Evolutionary conservation across 306 rosid species (phyloP).

Genomic region (Boehmeria nivea): DNA sequence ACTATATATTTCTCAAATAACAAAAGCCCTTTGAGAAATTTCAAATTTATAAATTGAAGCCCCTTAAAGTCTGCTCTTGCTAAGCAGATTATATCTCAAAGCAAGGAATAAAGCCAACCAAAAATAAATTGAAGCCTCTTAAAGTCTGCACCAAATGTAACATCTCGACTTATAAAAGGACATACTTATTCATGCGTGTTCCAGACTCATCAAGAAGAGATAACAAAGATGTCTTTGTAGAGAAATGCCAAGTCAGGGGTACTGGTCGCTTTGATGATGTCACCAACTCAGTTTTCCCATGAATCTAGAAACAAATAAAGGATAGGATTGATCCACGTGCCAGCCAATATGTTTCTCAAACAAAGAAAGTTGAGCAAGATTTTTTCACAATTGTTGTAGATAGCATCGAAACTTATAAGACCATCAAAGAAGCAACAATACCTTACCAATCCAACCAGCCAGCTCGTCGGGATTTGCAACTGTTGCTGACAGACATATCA

Average conservation of each 20-base stretch:
- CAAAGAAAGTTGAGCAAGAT: slow-evolving; percentile 1
- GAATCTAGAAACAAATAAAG: slow-evolving; percentile 52
- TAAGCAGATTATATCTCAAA: too few relatives aligned
- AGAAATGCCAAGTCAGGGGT: slow-evolving; percentile 93
- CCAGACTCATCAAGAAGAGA: slow-evolving; percentile 87
- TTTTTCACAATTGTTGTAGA: not conserved
- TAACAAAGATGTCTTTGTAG: slow-evolving; percentile 58
- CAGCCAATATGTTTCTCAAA: not conserved
- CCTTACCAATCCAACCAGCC: slow-evolving; percentile 99
- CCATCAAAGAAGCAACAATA: slow-evolving; percentile 23
- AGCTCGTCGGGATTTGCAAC: slow-evolving; percentile 95
- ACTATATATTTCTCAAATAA: too few relatives aligned
- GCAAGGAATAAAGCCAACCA: too few relatives aligned
- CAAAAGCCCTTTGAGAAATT: too few relatives aligned
- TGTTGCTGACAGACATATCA: slow-evolving; percentile 80
- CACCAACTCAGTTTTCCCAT: slow-evolving; percentile 87
- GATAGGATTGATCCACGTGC: not conserved
- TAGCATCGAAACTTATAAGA: not conserved
- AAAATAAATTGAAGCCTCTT: too few relatives aligned
- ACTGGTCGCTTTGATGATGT: slow-evolving; percentile 90
- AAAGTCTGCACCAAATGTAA: not conserved
- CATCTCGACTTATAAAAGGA: not conserved
- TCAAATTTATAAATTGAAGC: too few relatives aligned
- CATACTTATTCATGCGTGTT: slow-evolving; percentile 73
- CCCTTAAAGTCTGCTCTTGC: too few relatives aligned